Evolutionary conservation across 805 yeast species (phyloP), one percentile per base, ranked within the genome.

Genomic region (Schwanniomyces vanrijiae): DNA sequence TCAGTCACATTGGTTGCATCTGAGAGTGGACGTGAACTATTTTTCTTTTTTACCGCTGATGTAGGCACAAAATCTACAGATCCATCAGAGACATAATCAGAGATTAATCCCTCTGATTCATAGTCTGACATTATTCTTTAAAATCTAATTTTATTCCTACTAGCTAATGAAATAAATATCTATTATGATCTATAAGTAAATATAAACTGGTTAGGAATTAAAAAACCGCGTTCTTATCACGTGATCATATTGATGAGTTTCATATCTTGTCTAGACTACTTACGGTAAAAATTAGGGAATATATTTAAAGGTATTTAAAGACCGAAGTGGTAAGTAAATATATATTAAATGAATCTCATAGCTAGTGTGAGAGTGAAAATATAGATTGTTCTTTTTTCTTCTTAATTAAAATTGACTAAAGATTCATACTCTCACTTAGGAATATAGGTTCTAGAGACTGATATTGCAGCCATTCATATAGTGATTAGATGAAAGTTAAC

Each of bases 1-100:
- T 61, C 48, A 19, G 64, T 33, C 2, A 54, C 25, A 13, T 45
- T 59, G n/a, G 63, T 59, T 7, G 64, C 37, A 41, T 61, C 66
- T 25, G 58, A 45, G 13, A 63, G 53, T 19, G 65, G 64, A 42
- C 52, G 55, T 10, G 51, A 31, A 10, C 38, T 22, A 8, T 28
- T 40, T 33, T 48, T 50, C 34, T 50, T 51, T 3, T 40, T 39
- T 13, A 51, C 16, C 2, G 48, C 50, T 8, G 51, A n/a, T n/a
- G 51, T 49, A 9, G 61, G 55, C 9, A 20, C 52, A 45, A 56
- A 56, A 37, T 55, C 59, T 22, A 55, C 61, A 28, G 60, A 53
- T 8, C 35, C 56, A 46, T 60, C 64, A 5, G 56, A 46, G 20
- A 25, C 35, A 29, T 47, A 47, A 8, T 48, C 60, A 20, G 54